A percentile compares a stretch with the other conserved stretches of the same genome.
Conservation (phyloP, 768 basidiomycete species). For the Panellus pusillus region DNA sequence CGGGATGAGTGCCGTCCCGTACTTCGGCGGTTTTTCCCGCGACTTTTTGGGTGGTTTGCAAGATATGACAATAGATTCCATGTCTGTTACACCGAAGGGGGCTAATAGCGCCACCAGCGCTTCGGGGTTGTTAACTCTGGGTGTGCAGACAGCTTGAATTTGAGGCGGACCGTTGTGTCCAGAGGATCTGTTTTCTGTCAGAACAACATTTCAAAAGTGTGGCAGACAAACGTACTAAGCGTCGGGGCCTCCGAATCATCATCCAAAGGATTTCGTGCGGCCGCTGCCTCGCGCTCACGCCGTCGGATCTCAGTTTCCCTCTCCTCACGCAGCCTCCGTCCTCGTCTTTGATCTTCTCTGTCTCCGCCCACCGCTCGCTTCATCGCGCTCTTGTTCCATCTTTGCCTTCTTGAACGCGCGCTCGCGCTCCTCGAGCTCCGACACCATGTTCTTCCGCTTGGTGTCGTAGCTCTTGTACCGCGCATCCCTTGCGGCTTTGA, state of each 20-base stretch:
- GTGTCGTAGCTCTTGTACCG: slow-evolving; percentile 69
- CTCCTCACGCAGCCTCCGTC: slow-evolving; percentile 65
- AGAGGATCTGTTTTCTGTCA: slow-evolving; percentile 43
- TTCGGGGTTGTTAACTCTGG: slow-evolving; percentile 52
- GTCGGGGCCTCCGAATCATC: slow-evolving; percentile 56
- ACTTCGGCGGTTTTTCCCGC: slow-evolving; percentile 58
- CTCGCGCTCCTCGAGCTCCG: slow-evolving; percentile 79
- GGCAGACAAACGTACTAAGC: slow-evolving; percentile 41
- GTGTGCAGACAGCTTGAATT: slow-evolving; percentile 59
- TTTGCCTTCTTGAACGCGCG: slow-evolving; percentile 72
- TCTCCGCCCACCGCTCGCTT: slow-evolving; percentile 55
- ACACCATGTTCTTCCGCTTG: slow-evolving; percentile 73
- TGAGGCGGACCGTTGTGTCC: slow-evolving; percentile 77
- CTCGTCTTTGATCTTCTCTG: slow-evolving; percentile 74
- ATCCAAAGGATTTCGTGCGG: slow-evolving; percentile 24
- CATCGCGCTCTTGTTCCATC: slow-evolving; percentile 60
- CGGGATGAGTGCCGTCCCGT: slow-evolving; percentile 70
- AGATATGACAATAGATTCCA: slow-evolving; percentile 64
- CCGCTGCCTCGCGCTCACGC: slow-evolving; percentile 43
- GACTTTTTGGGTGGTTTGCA: slow-evolving; percentile 61
- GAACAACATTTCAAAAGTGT: slow-evolving; percentile 5
- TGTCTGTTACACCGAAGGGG: slow-evolving; percentile 65
- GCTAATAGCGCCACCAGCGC: slow-evolving; percentile 52
- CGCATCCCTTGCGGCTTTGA: slow-evolving; percentile 65
- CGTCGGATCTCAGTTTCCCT: slow-evolving; percentile 52